These are phyloP conservation scores for Stachybotrys echinatus DNA, from an alignment of 2,329 filamentous ascomycete genomes.

Conservation along the genomic window DNA sequence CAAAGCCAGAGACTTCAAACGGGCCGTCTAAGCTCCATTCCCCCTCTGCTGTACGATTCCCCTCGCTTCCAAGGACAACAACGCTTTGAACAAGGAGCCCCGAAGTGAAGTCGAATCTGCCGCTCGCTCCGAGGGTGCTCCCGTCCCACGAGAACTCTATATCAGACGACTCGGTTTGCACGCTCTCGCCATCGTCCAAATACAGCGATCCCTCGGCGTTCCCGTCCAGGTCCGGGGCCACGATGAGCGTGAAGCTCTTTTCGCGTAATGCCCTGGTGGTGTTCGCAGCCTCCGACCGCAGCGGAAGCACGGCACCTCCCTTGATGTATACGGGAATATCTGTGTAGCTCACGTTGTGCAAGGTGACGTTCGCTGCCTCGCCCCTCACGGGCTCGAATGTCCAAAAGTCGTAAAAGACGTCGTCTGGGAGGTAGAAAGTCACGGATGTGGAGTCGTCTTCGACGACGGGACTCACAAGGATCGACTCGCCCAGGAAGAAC, in stretches of 20 bases:
- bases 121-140: background rate
- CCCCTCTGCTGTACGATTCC: background rate
- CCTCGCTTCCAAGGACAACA: background rate
- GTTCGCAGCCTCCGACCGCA: slow-evolving; percentile 46
- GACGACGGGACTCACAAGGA: slow-evolving; percentile 38
- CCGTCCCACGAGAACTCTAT: slow-evolving; percentile 3
- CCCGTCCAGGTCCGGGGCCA: slow-evolving; percentile 57
- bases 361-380: slow-evolving; percentile 1
- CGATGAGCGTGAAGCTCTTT: slow-evolving; percentile 61
- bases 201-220: slow-evolving; percentile 61
- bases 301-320: slow-evolving; percentile 55
- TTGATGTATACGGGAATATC: slow-evolving; percentile 59
- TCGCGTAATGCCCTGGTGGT: slow-evolving; percentile 57
- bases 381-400: slow-evolving; percentile 23
- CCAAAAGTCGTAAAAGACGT: slow-evolving; percentile 41
- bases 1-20: no score
- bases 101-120: background rate
- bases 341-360: slow-evolving; percentile 32
- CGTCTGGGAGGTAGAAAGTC: slow-evolving; percentile 38
- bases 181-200: slow-evolving; percentile 58
- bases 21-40: background rate
- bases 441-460: slow-evolving; percentile 33
- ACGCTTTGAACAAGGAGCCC: background rate
- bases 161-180: slow-evolving; percentile 1
- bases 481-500: slow-evolving; percentile 37